These are phyloP conservation scores for Colletotrichum chrysophilum DNA, from an alignment of 2,329 filamentous ascomycete species.

Conservation along the genomic window DNA sequence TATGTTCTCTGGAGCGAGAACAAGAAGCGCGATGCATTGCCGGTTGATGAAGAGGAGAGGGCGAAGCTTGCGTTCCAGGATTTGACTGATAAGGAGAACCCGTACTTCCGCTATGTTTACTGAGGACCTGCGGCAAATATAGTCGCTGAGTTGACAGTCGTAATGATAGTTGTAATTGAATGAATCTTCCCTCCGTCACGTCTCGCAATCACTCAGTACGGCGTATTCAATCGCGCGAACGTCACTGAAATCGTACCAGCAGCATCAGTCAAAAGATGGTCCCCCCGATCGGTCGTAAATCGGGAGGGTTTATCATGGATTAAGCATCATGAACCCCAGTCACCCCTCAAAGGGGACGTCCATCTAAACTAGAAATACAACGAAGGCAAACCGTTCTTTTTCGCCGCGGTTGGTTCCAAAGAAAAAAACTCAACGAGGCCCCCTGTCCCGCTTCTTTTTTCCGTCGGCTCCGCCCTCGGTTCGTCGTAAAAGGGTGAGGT, in stretches of 20 bases:
- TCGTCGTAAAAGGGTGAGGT: neutral
- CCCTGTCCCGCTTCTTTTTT: neutral
- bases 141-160: neutral
- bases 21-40: conserved; percentile 48
- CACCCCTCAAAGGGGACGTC: neutral
- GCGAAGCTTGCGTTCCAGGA: conserved; percentile 71
- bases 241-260: neutral
- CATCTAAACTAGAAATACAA: conserved; percentile 20
- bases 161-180: neutral
- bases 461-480: neutral
- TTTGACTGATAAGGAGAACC: conserved; percentile 72
- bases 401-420: neutral
- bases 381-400: neutral
- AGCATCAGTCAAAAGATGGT: neutral
- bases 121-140: neutral
- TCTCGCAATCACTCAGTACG: fast-evolving
- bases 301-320: neutral
- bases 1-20: conserved; percentile 66
- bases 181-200: neutral
- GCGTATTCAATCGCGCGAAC: neutral
- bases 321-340: neutral
- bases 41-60: conserved; percentile 64
- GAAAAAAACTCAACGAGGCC: neutral
- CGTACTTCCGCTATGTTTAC: conserved; percentile 66
- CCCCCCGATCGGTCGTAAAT: neutral